These are phyloP conservation scores for Monosporascus ibericus DNA, from an alignment of 2,329 filamentous ascomycete species.

Conservation along the genomic window DNA sequence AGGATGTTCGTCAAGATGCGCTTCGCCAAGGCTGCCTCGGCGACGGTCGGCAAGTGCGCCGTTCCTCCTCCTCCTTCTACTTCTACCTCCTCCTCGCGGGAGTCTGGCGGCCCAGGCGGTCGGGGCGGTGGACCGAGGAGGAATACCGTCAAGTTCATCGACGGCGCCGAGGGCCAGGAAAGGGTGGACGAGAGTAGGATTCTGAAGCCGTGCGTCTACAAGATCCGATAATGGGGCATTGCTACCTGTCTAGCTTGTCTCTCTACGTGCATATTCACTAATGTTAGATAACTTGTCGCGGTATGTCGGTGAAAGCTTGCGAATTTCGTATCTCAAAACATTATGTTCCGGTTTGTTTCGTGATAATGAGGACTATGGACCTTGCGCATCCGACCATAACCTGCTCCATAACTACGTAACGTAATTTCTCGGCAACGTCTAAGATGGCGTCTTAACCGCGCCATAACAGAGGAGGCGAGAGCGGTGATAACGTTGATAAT, in stretches of 20 bases:
- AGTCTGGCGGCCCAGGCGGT: conserved; percentile 1
- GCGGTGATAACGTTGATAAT: too few relatives aligned
- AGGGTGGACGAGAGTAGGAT: conserved; percentile 59
- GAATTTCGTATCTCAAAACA: too few relatives aligned
- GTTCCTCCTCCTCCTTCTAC: conserved; percentile 20
- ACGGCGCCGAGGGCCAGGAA: conserved; percentile 51
- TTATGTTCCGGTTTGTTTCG: too few relatives aligned
- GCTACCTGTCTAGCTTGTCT: background rate
- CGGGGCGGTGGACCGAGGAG: conserved; percentile 21
- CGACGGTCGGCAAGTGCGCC: conserved; percentile 69
- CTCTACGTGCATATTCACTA: too few relatives aligned
- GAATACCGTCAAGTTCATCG: conserved; percentile 51
- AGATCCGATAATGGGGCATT: conserved; percentile 56
- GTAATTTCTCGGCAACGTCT: too few relatives aligned
- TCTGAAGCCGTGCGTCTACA: conserved; percentile 94
- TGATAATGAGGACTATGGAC: too few relatives aligned
- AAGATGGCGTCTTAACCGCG: too few relatives aligned
- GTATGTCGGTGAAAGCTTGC: too few relatives aligned
- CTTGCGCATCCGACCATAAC: too few relatives aligned
- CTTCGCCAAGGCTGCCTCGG: conserved; percentile 77
- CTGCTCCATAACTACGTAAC: too few relatives aligned
- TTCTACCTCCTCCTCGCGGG: conserved; percentile 1
- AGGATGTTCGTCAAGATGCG: conserved; percentile 99
- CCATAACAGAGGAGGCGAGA: too few relatives aligned
- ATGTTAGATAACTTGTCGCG: too few relatives aligned